These are phyloP conservation scores for Aspergillaceae sp. DNA, from an alignment of 2,329 filamentous ascomycete genomes.

Conservation along the genomic window DNA sequence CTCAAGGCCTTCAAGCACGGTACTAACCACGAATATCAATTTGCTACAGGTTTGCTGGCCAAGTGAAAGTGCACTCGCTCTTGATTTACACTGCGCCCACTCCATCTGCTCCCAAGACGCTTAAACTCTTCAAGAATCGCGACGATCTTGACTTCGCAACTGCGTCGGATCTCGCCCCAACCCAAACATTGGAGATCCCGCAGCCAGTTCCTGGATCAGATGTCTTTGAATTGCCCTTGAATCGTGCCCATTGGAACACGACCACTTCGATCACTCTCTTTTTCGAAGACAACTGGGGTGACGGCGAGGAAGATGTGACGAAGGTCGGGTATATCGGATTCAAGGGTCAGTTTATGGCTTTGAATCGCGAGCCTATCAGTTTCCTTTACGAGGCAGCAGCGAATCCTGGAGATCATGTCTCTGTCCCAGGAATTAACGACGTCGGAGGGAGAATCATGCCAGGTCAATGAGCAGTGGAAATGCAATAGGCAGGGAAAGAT, in stretches of 20 bases:
- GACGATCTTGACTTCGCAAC: constrained; percentile 76
- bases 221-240: constrained; percentile 79
- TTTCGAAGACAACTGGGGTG: constrained; percentile 82
- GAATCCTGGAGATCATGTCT: constrained; percentile 74
- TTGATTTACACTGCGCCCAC: constrained; percentile 71
- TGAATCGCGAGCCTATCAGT: constrained; percentile 72
- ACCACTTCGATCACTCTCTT: constrained; percentile 79
- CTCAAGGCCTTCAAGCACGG: not conserved
- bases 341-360: constrained; percentile 84
- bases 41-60: constrained; percentile 68
- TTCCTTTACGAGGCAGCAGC: constrained; percentile 92
- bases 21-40: not conserved
- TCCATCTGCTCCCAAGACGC: constrained; percentile 63
- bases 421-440: constrained; percentile 36
- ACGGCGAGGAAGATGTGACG: constrained; percentile 71
- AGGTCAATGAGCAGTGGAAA: constrained; percentile 25
- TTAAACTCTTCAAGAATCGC: constrained; percentile 82
- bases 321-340: constrained; percentile 78
- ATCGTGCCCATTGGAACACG: constrained; percentile 78
- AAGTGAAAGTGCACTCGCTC: constrained; percentile 85
- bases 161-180: constrained; percentile 60
- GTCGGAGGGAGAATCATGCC: constrained; percentile 33
- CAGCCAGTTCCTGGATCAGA: constrained; percentile 54
- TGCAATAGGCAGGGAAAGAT: not conserved
- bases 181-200: constrained; percentile 68